Evolutionary conservation across 2,329 filamentous ascomycete species (phyloP).

Genomic region (Cladosporium sp.): DNA sequence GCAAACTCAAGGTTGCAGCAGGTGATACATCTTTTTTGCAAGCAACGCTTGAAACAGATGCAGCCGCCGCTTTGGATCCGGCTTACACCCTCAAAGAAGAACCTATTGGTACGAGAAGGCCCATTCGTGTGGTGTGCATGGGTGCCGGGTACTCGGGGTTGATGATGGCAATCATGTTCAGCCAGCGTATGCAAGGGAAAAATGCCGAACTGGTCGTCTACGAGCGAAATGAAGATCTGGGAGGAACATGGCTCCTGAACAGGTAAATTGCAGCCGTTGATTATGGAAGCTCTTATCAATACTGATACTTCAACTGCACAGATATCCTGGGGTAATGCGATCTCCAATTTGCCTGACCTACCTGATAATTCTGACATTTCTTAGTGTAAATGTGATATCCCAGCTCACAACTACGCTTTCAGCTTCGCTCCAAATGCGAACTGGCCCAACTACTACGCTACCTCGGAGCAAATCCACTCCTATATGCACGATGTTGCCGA

Average conservation of each 20-base stretch:
- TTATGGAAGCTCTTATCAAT: not conserved
- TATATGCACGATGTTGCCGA: constrained; percentile 35
- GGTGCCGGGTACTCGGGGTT: not conserved
- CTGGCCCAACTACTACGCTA: constrained; percentile 31
- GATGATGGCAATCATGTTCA: constrained; percentile 3
- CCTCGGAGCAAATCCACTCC: constrained; percentile 36
- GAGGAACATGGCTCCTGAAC: constrained; percentile 53
- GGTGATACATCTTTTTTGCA: not conserved
- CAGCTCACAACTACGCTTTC: constrained; percentile 33
- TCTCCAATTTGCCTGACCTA: too few species aligned
- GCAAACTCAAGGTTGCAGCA: not conserved
- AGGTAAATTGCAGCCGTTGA: constrained; percentile 45
- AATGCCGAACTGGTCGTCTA: not conserved
- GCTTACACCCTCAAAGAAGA: not conserved
- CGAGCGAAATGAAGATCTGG: constrained; percentile 47
- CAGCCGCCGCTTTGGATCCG: not conserved
- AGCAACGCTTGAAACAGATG: not conserved
- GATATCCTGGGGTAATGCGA: not conserved
- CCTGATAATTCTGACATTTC: not conserved
- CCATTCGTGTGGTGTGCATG: not conserved
- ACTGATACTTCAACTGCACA: not conserved
- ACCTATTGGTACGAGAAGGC: not conserved
- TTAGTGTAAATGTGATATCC: not conserved
- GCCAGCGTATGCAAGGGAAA: not conserved
- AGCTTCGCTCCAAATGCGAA: constrained; percentile 32